Percentiles rank a stretch among this genome's conserved stretches.
phyloP scores from a whole-genome alignment of 1,284 basidiomycete species.

The Takashimella koratensis region DNA sequence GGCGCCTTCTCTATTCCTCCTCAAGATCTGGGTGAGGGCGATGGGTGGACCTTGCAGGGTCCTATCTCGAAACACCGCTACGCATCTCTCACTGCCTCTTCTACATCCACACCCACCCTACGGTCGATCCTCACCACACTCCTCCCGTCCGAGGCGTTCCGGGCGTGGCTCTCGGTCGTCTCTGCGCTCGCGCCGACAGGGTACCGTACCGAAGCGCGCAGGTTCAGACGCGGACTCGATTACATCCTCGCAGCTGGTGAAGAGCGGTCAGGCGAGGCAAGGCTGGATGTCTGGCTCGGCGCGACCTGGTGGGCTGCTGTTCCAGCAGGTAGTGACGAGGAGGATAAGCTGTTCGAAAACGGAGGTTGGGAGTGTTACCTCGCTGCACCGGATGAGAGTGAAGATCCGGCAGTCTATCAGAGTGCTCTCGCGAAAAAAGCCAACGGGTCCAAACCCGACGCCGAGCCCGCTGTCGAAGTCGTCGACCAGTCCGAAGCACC shows the following conservation, averaged over 20 bases:
- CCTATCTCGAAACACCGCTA: conserved; percentile 95
- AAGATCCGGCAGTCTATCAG: conserved; percentile 91
- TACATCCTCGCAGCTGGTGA: conserved; percentile 93
- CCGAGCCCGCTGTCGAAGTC: conserved; percentile 3
- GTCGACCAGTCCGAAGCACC: conserved; percentile 31
- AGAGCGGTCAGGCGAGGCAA: conserved; percentile 62
- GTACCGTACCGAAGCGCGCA: conserved; percentile 70
- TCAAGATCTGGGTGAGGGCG: conserved; percentile 56
- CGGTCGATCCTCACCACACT: conserved; percentile 61
- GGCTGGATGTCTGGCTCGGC: conserved; percentile 85
- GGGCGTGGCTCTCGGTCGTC: conserved; percentile 81
- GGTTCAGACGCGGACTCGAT: conserved; percentile 86
- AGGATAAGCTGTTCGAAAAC: conserved; percentile 57
- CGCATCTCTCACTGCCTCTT: conserved; percentile 56
- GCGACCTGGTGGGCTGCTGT: conserved; percentile 68
- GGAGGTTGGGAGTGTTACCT: conserved; percentile 99
- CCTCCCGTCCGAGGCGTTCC: conserved; percentile 79
- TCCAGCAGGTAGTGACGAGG: conserved; percentile 47
- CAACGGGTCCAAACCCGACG: conserved; percentile 4
- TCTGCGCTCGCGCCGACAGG: conserved; percentile 71
- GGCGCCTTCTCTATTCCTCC: conserved; percentile 54
- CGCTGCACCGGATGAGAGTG: conserved; percentile 86
- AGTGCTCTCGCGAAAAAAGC: conserved; percentile 52
- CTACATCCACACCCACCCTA: conserved; percentile 52
- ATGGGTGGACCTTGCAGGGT: conserved; percentile 70